These are phyloP conservation scores for Fusarium aywerte DNA, from an alignment of 2,329 filamentous ascomycete species.

Conservation along the genomic window DNA sequence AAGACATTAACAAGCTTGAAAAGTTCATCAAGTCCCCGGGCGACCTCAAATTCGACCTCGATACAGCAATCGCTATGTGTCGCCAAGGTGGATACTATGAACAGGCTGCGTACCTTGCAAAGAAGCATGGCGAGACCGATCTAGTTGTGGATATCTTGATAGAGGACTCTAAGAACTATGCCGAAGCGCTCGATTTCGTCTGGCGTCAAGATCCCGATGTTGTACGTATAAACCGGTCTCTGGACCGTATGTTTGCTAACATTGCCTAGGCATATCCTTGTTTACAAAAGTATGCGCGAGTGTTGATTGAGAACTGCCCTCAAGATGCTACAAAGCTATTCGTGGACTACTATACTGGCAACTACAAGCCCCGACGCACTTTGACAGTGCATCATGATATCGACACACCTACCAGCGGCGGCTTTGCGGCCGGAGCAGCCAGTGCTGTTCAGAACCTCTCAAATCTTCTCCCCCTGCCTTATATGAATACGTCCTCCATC, in stretches of 20 bases:
- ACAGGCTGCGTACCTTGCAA: slow-evolving; percentile 93
- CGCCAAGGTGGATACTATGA: slow-evolving; percentile 96
- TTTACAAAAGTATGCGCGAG: slow-evolving; percentile 93
- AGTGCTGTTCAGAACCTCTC: slow-evolving; percentile 88
- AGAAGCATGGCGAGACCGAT: slow-evolving; percentile 92
- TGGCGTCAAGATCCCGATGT: slow-evolving; percentile 84
- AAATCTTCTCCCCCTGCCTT: slow-evolving; percentile 83
- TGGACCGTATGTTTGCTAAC: slow-evolving; percentile 46
- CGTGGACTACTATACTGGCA: slow-evolving; percentile 92
- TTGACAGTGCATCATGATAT: slow-evolving; percentile 51
- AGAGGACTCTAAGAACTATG: slow-evolving; percentile 92
- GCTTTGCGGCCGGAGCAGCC: slow-evolving; percentile 68
- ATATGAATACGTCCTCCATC: slow-evolving; percentile 75
- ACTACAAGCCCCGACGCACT: slow-evolving; percentile 79
- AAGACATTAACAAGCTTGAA: slow-evolving; percentile 95
- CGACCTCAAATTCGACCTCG: slow-evolving; percentile 94
- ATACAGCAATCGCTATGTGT: slow-evolving; percentile 97
- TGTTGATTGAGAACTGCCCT: slow-evolving; percentile 88
- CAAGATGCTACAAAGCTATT: slow-evolving; percentile 86
- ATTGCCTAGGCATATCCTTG: slow-evolving; percentile 77
- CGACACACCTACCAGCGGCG: slow-evolving; percentile 54
- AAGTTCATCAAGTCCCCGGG: slow-evolving; percentile 96
- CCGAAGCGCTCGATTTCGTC: slow-evolving; percentile 89
- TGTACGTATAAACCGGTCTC: slow-evolving; percentile 59
- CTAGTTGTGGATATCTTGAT: slow-evolving; percentile 95